Evolutionary conservation across 257 asterid species (phyloP), one percentile per base, ranked within the genome.

Genomic region (Scutellaria barbata): DNA sequence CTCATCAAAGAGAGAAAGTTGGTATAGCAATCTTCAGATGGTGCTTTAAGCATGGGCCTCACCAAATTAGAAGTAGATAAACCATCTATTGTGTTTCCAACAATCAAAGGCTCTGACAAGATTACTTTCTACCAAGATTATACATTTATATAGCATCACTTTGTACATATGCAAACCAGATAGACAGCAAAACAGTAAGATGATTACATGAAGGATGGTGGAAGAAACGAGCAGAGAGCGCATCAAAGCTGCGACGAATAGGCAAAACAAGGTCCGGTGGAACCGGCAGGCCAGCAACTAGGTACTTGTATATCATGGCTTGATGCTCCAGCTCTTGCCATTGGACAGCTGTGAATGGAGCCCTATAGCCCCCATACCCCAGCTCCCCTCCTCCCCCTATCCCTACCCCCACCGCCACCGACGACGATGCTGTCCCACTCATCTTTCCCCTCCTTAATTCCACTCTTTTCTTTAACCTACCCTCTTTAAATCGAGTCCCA

Each of bases 321-420:
- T 93, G 98, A 70, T 89, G 97, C 77, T 90, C 95, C 86, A 93
- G 89, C 81, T 93, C 98, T 84, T 93, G 98, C 97, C 98, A 87
- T 73, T 93, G 97, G 75, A 86, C 89, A 17, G 98, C 92, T 18
- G 97, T 93, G 69, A 93, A 90, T 8, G 95, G 95, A 22, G 95
- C 86, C 78, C 81, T 69, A 74, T 87, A 90, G 35, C 83, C 88
- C 39, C 90, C 92, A 64, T 82, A 88, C 25, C 80, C 88, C 77
- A 71, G 78, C 82, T 66, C 93, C 78, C 75, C 86, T 39, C 82
- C 86, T 7, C 83, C 86, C 51, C 84, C 83, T 56, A 68, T 47
- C 56, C 79, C 83, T 51, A 68, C 41, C 56, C 79, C 90, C 59
- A 77, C 81, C 63, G 81, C 82, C 69, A 79, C 84, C 48, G 96